These are phyloP conservation scores for Phytophthora fragariaefolia DNA, from an alignment of 352 stramenopile genomes.

Conservation along the genomic window DNA sequence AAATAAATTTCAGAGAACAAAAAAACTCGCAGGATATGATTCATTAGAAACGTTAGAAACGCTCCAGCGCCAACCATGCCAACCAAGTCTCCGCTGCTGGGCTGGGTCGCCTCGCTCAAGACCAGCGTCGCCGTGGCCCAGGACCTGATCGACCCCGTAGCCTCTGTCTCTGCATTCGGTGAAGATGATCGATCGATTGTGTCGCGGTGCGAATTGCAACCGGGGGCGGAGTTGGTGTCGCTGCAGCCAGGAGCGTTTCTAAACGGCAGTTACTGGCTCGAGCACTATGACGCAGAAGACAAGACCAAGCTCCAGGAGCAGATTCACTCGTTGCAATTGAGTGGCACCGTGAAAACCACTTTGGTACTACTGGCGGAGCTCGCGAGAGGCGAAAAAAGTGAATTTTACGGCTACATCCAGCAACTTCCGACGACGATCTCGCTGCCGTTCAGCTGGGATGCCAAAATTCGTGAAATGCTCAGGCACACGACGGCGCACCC, in stretches of 20 bases:
- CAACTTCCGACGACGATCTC: constrained; percentile 58
- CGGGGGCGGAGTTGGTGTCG: constrained; percentile 48
- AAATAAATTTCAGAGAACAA: too few species aligned
- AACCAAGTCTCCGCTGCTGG: constrained; percentile 28
- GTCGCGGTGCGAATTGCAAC: constrained; percentile 37
- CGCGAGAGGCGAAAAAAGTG: constrained; percentile 40
- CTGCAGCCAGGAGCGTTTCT: constrained; percentile 49
- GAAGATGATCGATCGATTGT: constrained; percentile 61
- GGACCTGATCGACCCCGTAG: constrained; percentile 51
- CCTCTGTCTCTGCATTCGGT: constrained; percentile 30
- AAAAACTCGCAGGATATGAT: too few species aligned
- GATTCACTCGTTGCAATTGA: constrained; percentile 44
- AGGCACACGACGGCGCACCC: constrained; percentile 60
- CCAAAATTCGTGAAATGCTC: constrained; percentile 39
- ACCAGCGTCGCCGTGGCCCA: constrained; percentile 41
- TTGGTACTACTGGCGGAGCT: constrained; percentile 58
- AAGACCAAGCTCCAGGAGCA: constrained; percentile 39
- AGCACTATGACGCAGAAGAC: constrained; percentile 13
- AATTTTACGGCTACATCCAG: constrained; percentile 64
- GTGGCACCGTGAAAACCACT: constrained; percentile 50
- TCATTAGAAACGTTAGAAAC: constrained; percentile 24
- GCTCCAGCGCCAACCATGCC: constrained; percentile 16
- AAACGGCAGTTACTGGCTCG: constrained; percentile 58
- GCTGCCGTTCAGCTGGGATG: constrained; percentile 59
- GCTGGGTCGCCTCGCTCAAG: constrained; percentile 49